Percentiles rank a stretch among this genome's conserved stretches.
These are phyloP conservation scores for Penicillium sp. DNA, from an alignment of 2,329 filamentous ascomycete species.

Conservation along the genomic window DNA sequence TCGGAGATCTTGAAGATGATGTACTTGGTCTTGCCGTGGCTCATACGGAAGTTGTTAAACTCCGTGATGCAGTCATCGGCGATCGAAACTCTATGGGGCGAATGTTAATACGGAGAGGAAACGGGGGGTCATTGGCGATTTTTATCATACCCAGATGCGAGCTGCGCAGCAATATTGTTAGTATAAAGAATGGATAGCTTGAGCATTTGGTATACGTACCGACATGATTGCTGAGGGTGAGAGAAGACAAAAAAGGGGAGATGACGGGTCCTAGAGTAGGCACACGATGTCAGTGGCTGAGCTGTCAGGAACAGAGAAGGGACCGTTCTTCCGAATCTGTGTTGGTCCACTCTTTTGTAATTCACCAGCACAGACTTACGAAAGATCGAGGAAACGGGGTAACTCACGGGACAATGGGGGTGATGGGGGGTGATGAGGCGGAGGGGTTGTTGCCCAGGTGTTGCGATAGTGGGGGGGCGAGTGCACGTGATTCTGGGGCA, in stretches of 20 bases:
- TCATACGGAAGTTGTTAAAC: conserved; percentile 51
- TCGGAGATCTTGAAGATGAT: conserved; percentile 56
- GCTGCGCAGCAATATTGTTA: conserved; percentile 23
- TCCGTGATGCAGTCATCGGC: conserved; percentile 47
- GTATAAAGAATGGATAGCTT: background rate
- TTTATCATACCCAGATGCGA: conserved; percentile 36
- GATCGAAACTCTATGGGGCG: conserved; percentile 43
- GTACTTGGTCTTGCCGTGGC: conserved; percentile 47
- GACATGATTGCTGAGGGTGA: conserved; percentile 34
- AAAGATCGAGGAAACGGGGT: conserved; percentile 3
- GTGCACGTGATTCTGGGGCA: conserved; percentile 25
- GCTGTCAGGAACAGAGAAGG: background rate
- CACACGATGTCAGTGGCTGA: conserved; percentile 34
- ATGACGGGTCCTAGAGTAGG: conserved; percentile 23
- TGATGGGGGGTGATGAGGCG: conserved; percentile 28
- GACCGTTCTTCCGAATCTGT: background rate
- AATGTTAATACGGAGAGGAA: conserved; percentile 20
- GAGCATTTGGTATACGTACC: conserved; percentile 23
- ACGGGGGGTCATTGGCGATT: conserved; percentile 3
- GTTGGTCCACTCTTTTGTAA: background rate
- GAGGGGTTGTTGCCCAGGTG: conserved; percentile 37
- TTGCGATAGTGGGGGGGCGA: conserved; percentile 32
- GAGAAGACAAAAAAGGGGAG: conserved; percentile 17
- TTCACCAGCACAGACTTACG: background rate
- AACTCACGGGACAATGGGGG: conserved; percentile 19